A percentile compares a stretch with the other conserved stretches of the same genome.
phyloP scores from a whole-genome alignment of 345 rosid genomes.

The Syzygium grande region DNA sequence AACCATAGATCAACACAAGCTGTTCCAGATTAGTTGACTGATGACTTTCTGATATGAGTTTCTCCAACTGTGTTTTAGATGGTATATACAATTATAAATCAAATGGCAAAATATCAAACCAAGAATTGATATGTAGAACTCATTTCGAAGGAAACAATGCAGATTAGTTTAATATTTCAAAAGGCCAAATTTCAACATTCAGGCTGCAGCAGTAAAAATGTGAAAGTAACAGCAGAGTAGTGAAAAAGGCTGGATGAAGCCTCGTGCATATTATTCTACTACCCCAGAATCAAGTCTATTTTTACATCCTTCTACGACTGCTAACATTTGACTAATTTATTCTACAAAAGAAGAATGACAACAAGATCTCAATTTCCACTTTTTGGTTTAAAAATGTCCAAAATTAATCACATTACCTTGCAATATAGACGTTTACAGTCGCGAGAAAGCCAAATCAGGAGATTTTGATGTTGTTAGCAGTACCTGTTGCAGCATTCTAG shows the following conservation, averaged over 20 bases:
- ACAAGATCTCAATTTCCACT: not conserved
- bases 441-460: conserved; percentile 4
- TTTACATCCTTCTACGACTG: not conserved
- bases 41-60: not conserved
- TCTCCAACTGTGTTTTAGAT: not conserved
- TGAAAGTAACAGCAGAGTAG: not conserved
- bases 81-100: not conserved
- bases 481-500: conserved; percentile 82
- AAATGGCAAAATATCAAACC: not conserved
- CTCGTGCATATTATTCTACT: not conserved
- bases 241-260: not conserved
- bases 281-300: not conserved
- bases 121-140: not conserved
- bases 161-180: not conserved
- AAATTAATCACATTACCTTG: not conserved
- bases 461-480: conserved; percentile 39
- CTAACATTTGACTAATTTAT: not conserved
- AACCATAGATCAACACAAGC: not conserved
- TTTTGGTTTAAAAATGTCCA: not conserved
- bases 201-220: not conserved
- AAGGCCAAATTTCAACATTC: not conserved
- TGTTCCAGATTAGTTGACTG: not conserved
- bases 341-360: not conserved
- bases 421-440: not conserved
- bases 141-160: not conserved